Evolutionary conservation across 164 flowering plant genomes (phyloP), one percentile per base, ranked within the genome.

Genomic region (grape (Vitis vinifera)): DNA sequence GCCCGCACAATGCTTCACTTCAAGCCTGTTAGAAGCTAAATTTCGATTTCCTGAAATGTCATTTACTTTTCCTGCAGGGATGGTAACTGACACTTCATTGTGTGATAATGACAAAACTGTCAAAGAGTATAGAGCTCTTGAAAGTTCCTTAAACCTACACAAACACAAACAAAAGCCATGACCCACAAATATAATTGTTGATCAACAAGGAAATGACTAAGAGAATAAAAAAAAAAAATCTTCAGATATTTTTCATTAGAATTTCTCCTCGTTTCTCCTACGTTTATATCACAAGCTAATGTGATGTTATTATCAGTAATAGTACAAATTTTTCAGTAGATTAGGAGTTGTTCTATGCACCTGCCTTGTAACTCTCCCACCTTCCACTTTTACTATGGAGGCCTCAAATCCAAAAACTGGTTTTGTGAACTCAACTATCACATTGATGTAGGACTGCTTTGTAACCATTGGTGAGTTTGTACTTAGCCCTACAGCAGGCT

Each of bases 351-450:
- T 62, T 60, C 56, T 65, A 71, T 80, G 82, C 87, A 86, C 91
- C 88, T 88, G 86, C 92, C 92, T 88, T 83, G 75, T 73, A 65
- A 88, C 63, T 74, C 72, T 84, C 29, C 92, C 92, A 31, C 86
- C 88, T 68, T 59, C 56, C 63, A 84, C 84, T 68, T 76, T 71
- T 68, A 88, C 60, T 63, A 61, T 73, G 55, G 86, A 77, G 61
- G 84, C 65, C 62, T 83, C 76, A 72, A 86, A 88, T 48, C 85
- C 89, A 71, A 84, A 88, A 53, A 86, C 87, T 17, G 88, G 88
- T 73, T 86, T 77, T 68, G 88, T 79, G 57, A 88, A 86, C 78
- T 88, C 87, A 62, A 74, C 82, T 9, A 86, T 66, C 65, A 84
- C 82, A 63, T 80, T 70, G 70, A 88, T 73, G 65, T 67, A 68